phyloP scores from a whole-genome alignment of 805 yeast genomes.

The Yarrowia yakushimensis region DNA sequence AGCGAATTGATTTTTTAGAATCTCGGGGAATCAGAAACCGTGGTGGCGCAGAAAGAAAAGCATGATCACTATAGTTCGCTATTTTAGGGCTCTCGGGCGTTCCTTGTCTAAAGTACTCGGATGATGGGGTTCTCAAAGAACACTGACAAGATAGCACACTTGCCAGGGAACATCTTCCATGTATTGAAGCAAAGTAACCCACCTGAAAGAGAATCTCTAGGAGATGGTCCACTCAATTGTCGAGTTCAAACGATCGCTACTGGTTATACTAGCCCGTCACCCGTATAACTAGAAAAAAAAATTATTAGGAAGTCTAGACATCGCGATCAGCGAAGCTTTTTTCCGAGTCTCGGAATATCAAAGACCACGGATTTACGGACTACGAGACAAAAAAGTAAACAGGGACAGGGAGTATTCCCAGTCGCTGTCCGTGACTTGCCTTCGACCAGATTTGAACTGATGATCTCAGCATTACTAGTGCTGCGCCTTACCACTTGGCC shows the following conservation, averaged over 20 bases:
- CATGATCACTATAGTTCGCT: not conserved
- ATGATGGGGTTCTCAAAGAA: too few relatives aligned
- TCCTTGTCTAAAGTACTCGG: not conserved
- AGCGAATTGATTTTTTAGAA: not conserved
- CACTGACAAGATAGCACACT: too few relatives aligned
- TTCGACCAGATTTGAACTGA: not conserved
- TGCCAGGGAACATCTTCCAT: too few relatives aligned
- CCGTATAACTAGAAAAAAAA: too few relatives aligned
- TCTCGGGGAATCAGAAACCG: not conserved
- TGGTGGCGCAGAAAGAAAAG: not conserved
- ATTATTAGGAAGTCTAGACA: too few relatives aligned
- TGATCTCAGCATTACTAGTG: slow-evolving; percentile 4
- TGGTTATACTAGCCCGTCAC: too few relatives aligned
- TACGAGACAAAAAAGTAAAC: not conserved
- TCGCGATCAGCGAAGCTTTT: not conserved
- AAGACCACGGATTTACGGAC: not conserved
- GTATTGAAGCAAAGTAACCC: not conserved
- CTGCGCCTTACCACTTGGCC: slow-evolving; percentile 7
- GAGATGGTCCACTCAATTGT: not conserved
- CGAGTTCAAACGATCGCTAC: not conserved
- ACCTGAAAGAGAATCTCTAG: not conserved
- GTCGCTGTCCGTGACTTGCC: not conserved
- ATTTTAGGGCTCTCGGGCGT: not conserved
- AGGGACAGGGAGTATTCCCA: not conserved
- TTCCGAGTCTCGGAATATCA: not conserved